Base-by-base conservation (phyloP, 257 asterid species). In the Thymus quinquecostatus region DNA sequence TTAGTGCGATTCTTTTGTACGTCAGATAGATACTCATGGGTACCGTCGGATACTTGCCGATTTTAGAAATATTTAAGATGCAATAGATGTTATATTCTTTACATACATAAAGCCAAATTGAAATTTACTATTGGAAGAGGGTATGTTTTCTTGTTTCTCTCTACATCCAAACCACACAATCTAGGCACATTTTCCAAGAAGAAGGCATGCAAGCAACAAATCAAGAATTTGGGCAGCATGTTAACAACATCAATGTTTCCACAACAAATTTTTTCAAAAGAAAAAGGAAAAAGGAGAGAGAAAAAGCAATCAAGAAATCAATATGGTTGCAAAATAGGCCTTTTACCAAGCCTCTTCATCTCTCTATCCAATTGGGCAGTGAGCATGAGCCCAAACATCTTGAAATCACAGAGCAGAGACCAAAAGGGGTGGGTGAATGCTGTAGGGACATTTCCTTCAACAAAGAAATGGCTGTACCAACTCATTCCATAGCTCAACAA, bases 331-430 rank as follows among this genome's bases (percentile, higher is more conserved):
- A 91, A 80, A 62, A 88, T 75, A 73, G 98, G 97, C 85, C 97
- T 89, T 82, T 94, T 91, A 6, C 99, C 99, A 49, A 94, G 99
- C 85, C 99, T 89, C 89, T 91, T 94, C 86, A 94, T 94, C 78
- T 94, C 99, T 68, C 90, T 88, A 79, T 94, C 98, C 90, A 94
- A 82, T 75, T 86, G 85, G 11, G 96, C 99, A 64, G 92, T 91
- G 50, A 94, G 85, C 96, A 94, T 94, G 72, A 91, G 84, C 1
- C 96, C 99, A 81, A 94, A 94, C 97, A 94, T 94, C 86, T 85
- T 94, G 85, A 72, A 86, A 82, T 91, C 99, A 84, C 99, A 94
- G 0, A 91, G 14, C 4, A 94, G 74, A 40, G 99, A 91, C 97
- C 97, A 94, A 77, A 94, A 44, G 0, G 97, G 99, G 76, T 94